Evolutionary conservation across 257 asterid genomes (phyloP).

Genomic region (Salvia miltiorrhiza): DNA sequence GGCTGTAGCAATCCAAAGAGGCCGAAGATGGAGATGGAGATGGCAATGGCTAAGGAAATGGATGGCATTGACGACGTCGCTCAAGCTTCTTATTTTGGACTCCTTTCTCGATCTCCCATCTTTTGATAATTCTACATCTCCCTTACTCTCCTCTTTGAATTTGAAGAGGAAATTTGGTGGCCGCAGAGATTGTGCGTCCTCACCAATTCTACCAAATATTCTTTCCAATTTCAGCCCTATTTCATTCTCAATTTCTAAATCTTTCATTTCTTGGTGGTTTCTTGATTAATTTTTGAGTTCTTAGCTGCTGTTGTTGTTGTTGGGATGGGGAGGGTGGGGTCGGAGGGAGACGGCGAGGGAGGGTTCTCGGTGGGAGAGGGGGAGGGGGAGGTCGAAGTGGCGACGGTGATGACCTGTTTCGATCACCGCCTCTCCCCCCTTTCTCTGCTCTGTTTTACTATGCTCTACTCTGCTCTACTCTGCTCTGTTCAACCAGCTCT

Average conservation of each 20-base stretch:
- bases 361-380: no score
- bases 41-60: constrained; percentile 47
- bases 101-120: constrained; percentile 74
- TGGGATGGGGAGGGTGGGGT: no score
- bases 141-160: constrained; percentile 81
- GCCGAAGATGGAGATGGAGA: constrained; percentile 52
- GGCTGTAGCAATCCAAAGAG: constrained; percentile 45
- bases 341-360: no score
- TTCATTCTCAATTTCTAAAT: constrained; percentile 51
- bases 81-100: constrained; percentile 64
- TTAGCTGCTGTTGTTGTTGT: constrained; percentile 15
- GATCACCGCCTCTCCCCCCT: no score
- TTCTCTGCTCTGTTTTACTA: no score
- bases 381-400: no score
- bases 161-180: constrained; percentile 89
- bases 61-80: constrained; percentile 42
- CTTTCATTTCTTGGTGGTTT: constrained; percentile 33
- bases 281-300: constrained; percentile 33
- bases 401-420: no score
- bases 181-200: constrained; percentile 83
- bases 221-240: constrained; percentile 43
- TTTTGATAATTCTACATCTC: constrained; percentile 73
- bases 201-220: constrained; percentile 66
- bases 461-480: no score
- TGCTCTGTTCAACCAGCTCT: no score